These are phyloP conservation scores for Hypoxylon crocopeplum DNA, from an alignment of 495 filamentous ascomycete genomes.

Conservation along the genomic window DNA sequence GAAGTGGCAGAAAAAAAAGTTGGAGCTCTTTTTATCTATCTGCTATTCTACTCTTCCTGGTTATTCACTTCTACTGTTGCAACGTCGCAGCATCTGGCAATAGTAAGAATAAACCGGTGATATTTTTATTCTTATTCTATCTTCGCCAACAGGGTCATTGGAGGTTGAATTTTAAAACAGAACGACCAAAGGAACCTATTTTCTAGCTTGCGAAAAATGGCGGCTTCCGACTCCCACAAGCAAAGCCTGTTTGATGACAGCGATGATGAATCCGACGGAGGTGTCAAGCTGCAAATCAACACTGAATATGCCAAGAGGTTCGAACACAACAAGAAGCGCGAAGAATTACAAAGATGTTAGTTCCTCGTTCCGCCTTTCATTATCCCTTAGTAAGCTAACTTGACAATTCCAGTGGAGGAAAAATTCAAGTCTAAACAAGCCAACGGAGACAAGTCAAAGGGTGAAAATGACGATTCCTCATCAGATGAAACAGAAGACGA, in stretches of 20 bases:
- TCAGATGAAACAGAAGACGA: constrained; percentile 89
- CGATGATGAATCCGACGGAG: constrained; percentile 60
- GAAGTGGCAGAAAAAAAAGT: constrained; percentile 44
- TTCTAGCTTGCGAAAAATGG: constrained; percentile 27
- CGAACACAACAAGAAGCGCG: constrained; percentile 95
- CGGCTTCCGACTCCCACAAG: constrained; percentile 35
- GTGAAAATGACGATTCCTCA: constrained; percentile 62
- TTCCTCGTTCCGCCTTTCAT: constrained; percentile 8
- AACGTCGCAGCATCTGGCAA: too few relatives aligned
- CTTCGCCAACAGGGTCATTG: too few relatives aligned
- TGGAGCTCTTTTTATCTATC: too few relatives aligned
- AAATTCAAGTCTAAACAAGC: constrained; percentile 72
- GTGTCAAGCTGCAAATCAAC: constrained; percentile 79
- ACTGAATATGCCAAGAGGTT: constrained; percentile 87
- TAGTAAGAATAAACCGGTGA: too few relatives aligned
- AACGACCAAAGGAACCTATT: background rate
- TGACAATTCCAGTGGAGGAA: constrained; percentile 70
- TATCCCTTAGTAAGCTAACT: constrained; percentile 6
- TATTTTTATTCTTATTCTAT: too few relatives aligned
- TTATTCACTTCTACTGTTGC: too few relatives aligned
- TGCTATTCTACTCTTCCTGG: too few relatives aligned
- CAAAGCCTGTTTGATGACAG: constrained; percentile 45
- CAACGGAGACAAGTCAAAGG: constrained; percentile 40
- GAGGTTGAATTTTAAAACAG: background rate
- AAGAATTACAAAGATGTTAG: constrained; percentile 82